phyloP scores from a whole-genome alignment of 768 basidiomycete species.

The Paxillus ammoniavirescens region DNA sequence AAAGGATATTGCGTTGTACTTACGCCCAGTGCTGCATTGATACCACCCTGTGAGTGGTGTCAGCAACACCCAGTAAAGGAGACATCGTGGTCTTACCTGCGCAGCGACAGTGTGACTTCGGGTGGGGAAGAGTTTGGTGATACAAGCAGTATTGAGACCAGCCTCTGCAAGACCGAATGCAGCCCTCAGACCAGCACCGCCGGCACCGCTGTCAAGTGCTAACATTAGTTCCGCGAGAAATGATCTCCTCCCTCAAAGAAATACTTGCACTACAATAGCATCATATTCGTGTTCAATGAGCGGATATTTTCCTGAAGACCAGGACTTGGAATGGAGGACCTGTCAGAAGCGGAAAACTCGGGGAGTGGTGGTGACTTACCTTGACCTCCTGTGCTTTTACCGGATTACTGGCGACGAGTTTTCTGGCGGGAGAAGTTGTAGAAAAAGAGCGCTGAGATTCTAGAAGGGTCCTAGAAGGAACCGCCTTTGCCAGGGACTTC shows the following conservation, averaged over 20 bases:
- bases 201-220: slow-evolving; percentile 72
- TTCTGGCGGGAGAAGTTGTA: slow-evolving; percentile 55
- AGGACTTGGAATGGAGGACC: slow-evolving; percentile 44
- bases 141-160: slow-evolving; percentile 98
- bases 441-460: slow-evolving; percentile 62
- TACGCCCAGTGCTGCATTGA: slow-evolving; percentile 96
- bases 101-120: slow-evolving; percentile 98
- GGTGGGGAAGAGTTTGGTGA: slow-evolving; percentile 98
- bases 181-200: slow-evolving; percentile 96
- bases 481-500: slow-evolving; percentile 49
- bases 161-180: slow-evolving; percentile 98
- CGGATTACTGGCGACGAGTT: slow-evolving; percentile 68
- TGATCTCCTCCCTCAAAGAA: not conserved
- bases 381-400: slow-evolving; percentile 81
- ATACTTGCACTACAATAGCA: slow-evolving; percentile 94
- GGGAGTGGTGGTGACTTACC: slow-evolving; percentile 38
- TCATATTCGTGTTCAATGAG: slow-evolving; percentile 99
- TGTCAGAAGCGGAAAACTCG: slow-evolving; percentile 3
- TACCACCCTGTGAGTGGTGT: slow-evolving; percentile 69
- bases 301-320: slow-evolving; percentile 88
- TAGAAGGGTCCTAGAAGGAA: slow-evolving; percentile 40
- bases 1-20: slow-evolving; percentile 26
- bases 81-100: slow-evolving; percentile 52
- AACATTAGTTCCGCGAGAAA: slow-evolving; percentile 11
- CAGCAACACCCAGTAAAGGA: slow-evolving; percentile 5